These are phyloP conservation scores for Poterioochromonas sp. DNA, from an alignment of 352 stramenopile species.

Conservation along the genomic window DNA sequence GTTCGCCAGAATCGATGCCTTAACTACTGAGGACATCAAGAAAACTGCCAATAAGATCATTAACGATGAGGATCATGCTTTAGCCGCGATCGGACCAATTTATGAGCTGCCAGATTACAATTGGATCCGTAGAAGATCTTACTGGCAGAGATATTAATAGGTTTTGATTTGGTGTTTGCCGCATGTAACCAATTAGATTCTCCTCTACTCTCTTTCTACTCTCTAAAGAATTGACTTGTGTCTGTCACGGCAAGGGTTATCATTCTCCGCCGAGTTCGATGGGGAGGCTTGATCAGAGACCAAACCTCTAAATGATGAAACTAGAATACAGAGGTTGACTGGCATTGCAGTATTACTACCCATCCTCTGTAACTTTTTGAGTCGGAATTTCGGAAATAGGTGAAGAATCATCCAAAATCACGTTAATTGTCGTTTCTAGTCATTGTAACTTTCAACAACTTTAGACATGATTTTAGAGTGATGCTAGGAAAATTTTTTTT, in stretches of 20 bases:
- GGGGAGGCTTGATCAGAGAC: no score
- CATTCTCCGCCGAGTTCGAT: no score
- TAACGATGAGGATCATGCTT: slow-evolving; percentile 96
- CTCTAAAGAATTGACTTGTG: neutral
- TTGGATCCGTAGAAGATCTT: slow-evolving; percentile 96
- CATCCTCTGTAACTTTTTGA: no score
- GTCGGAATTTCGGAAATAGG: no score
- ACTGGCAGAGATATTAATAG: slow-evolving; percentile 80
- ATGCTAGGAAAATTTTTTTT: no score
- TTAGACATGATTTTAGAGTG: no score
- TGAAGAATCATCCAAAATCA: no score
- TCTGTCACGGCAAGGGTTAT: neutral
- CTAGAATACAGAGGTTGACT: no score
- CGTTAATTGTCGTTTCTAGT: no score
- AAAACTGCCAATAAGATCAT: slow-evolving; percentile 70
- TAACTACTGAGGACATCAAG: slow-evolving; percentile 84
- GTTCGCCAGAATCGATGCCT: slow-evolving; percentile 94
- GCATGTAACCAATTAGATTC: neutral
- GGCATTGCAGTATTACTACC: no score
- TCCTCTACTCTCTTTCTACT: neutral
- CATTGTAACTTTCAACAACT: no score
- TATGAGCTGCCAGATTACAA: slow-evolving; percentile 99
- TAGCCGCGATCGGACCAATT: slow-evolving; percentile 92
- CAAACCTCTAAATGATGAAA: no score
- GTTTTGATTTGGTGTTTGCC: neutral